Conservation (phyloP, 164 flowering plant genomes). For the Protea cynaroides region DNA sequence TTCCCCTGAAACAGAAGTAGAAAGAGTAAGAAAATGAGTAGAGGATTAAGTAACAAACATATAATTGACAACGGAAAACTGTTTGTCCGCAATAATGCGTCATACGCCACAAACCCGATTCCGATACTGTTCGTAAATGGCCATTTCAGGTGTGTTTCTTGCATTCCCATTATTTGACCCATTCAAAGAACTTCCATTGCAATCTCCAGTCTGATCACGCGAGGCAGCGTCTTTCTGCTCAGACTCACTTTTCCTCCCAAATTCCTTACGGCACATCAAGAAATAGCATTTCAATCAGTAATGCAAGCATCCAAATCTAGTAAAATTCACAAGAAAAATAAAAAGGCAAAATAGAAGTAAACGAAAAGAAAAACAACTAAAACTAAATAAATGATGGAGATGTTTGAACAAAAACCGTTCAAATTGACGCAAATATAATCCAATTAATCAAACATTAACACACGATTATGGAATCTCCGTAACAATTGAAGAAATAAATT, state of each 20-base stretch:
- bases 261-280: constrained; percentile 44
- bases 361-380: background rate
- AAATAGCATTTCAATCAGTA: background rate
- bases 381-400: no score
- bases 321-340: background rate
- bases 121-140: constrained; percentile 73
- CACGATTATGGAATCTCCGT: background rate
- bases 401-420: no score
- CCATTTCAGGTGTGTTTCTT: constrained; percentile 48
- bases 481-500: background rate
- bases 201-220: constrained; percentile 15
- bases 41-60: no score
- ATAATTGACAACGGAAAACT: background rate
- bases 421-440: no score
- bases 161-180: constrained; percentile 19
- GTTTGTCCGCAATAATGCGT: background rate
- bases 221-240: constrained; percentile 19
- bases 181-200: background rate
- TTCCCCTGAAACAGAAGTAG: constrained; percentile 15
- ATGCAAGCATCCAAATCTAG: background rate
- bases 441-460: background rate
- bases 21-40: background rate
- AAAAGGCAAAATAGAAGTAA: no score
- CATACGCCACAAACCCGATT: constrained; percentile 41
- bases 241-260: constrained; percentile 68